These are phyloP conservation scores for Ophiostoma sp. DNA, from an alignment of 2,329 filamentous ascomycete genomes.

Conservation along the genomic window DNA sequence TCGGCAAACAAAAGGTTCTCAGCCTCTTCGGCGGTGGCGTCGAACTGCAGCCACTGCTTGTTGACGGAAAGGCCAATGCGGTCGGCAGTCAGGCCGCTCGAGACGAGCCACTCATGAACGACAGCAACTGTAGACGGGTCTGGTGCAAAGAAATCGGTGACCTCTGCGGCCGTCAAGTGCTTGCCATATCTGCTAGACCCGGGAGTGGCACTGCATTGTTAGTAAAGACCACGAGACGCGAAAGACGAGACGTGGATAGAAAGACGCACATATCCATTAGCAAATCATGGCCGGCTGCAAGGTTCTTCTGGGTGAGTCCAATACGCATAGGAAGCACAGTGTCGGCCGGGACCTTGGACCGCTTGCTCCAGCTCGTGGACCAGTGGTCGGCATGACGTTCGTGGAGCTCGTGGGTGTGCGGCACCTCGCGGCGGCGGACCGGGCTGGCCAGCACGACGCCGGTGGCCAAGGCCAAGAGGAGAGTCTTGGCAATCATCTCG, in stretches of 20 bases:
- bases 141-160: slow-evolving; percentile 36
- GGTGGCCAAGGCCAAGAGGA: slow-evolving; percentile 3
- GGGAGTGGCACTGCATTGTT: background rate
- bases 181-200: slow-evolving; percentile 22
- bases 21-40: slow-evolving; percentile 26
- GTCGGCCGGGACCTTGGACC: slow-evolving; percentile 30
- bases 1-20: slow-evolving; percentile 26
- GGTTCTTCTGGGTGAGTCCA: slow-evolving; percentile 30
- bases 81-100: slow-evolving; percentile 27
- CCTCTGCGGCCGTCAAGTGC: slow-evolving; percentile 34
- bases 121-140: slow-evolving; percentile 31
- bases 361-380: slow-evolving; percentile 23
- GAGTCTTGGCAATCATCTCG: background rate
- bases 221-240: background rate
- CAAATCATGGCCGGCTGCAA: slow-evolving; percentile 30
- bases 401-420: slow-evolving; percentile 31
- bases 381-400: slow-evolving; percentile 30
- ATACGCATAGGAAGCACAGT: slow-evolving; percentile 29
- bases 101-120: slow-evolving; percentile 33
- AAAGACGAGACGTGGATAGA: too few species aligned
- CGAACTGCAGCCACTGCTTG: slow-evolving; percentile 27
- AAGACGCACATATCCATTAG: slow-evolving; percentile 32
- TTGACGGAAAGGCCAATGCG: slow-evolving; percentile 18
- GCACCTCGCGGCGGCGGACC: slow-evolving; percentile 19
- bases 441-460: background rate